These are phyloP conservation scores for Amanita molliuscula DNA, from an alignment of 768 basidiomycete species.

Conservation along the genomic window DNA sequence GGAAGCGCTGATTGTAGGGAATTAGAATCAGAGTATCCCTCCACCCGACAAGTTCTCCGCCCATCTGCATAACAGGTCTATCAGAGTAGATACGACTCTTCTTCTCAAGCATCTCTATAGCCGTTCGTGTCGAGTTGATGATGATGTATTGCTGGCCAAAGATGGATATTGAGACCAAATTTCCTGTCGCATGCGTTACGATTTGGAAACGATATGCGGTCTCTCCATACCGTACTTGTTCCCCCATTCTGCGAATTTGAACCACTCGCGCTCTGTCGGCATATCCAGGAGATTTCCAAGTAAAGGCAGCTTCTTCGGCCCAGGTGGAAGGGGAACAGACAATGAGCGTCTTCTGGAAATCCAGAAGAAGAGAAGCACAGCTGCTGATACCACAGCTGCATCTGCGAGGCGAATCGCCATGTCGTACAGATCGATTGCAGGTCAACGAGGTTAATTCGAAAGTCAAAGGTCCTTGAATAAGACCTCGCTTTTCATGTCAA, in stretches of 20 bases:
- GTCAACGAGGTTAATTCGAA: background rate
- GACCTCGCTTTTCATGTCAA: background rate
- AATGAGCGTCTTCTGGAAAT: conserved; percentile 9
- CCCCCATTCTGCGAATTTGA: conserved; percentile 31
- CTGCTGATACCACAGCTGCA: background rate
- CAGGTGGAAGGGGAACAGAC: conserved; percentile 23
- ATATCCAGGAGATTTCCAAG: conserved; percentile 35
- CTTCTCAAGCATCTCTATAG: conserved; percentile 41
- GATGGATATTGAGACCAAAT: background rate
- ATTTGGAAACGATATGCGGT: too few relatives aligned
- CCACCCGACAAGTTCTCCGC: conserved; percentile 32
- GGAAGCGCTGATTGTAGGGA: conserved; percentile 30
- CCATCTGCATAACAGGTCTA: conserved; percentile 35
- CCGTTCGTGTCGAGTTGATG: conserved; percentile 28
- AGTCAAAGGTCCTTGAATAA: background rate
- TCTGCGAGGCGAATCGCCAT: background rate
- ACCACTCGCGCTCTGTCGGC: conserved; percentile 30
- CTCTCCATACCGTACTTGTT: conserved; percentile 23
- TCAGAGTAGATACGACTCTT: conserved; percentile 47
- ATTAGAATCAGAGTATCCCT: conserved; percentile 24
- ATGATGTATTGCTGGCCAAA: conserved; percentile 22
- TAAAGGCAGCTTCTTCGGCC: conserved; percentile 31
- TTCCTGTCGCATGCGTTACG: background rate
- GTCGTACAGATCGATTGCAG: background rate
- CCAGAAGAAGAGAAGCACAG: background rate